Percentiles rank a stretch among this genome's conserved stretches.
Conservation (phyloP, 2,329 filamentous ascomycete species). For the Colletotrichum sansevieriae region DNA sequence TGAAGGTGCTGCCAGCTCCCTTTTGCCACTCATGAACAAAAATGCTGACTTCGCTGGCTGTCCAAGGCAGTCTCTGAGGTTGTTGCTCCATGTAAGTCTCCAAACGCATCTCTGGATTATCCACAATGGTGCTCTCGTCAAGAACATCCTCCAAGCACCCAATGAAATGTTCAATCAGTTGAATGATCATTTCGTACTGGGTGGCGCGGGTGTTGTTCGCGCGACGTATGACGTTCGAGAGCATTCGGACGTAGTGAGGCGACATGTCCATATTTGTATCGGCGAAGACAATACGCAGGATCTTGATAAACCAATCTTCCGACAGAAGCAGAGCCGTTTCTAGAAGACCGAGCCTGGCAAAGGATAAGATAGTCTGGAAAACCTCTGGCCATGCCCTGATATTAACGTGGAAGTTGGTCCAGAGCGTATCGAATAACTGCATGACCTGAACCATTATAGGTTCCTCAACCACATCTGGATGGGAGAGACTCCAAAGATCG, state of each 20-base stretch:
- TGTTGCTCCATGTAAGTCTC: conserved; percentile 48
- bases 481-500: conserved; percentile 57
- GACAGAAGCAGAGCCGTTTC: conserved; percentile 72
- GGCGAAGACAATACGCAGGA: conserved; percentile 72
- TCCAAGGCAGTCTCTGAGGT: conserved; percentile 57
- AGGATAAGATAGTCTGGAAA: conserved; percentile 77
- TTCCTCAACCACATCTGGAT: conserved; percentile 46
- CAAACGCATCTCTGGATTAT: conserved; percentile 56
- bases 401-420: conserved; percentile 71
- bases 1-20: conserved; percentile 64
- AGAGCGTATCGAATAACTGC: conserved; percentile 66
- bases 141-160: conserved; percentile 56
- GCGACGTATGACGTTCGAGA: conserved; percentile 65
- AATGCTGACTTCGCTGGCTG: conserved; percentile 59
- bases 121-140: conserved; percentile 52
- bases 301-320: conserved; percentile 69
- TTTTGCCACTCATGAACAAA: conserved; percentile 58
- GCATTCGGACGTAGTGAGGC: conserved; percentile 67
- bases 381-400: conserved; percentile 81
- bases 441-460: conserved; percentile 24
- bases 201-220: conserved; percentile 62
- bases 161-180: conserved; percentile 61
- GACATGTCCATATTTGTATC: conserved; percentile 66
- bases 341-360: conserved; percentile 71
- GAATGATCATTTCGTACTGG: conserved; percentile 66